Evolutionary conservation across 129 eudicot species (phyloP).

Genomic region (Daucus carota): DNA sequence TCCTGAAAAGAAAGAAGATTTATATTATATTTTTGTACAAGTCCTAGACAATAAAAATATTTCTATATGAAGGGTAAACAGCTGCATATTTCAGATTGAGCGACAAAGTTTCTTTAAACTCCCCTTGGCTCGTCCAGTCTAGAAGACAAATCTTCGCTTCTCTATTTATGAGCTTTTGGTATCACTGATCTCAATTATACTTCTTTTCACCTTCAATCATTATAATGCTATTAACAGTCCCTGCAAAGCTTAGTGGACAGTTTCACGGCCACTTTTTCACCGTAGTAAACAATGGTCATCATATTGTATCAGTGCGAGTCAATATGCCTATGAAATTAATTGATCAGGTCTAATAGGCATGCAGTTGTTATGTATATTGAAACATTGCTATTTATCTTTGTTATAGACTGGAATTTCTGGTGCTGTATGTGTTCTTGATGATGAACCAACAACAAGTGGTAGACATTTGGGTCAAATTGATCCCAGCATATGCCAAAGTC

Average conservation of each 20-base stretch:
- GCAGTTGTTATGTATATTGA: constrained; percentile 3
- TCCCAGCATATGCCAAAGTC: constrained; percentile 62
- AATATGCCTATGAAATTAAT: not conserved
- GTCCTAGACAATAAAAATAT: not conserved
- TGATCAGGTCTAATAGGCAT: not conserved
- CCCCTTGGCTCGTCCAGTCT: not conserved
- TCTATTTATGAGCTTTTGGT: not conserved
- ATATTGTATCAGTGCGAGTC: not conserved
- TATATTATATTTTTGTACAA: not conserved
- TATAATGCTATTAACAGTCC: not conserved
- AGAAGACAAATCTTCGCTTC: not conserved
- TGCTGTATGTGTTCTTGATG: constrained; percentile 94
- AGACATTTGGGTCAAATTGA: constrained; percentile 85
- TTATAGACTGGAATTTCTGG: constrained; percentile 84
- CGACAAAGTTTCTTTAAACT: not conserved
- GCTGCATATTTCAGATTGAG: not conserved
- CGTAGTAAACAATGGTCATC: not conserved
- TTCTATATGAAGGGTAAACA: not conserved
- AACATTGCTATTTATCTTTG: not conserved
- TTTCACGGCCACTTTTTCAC: not conserved
- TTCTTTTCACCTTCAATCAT: not conserved
- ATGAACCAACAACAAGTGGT: constrained; percentile 89
- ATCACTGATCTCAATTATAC: not conserved
- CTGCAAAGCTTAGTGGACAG: not conserved
- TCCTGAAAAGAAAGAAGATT: not conserved